Conservation (phyloP, 2,329 filamentous ascomycete species). For the Exophiala calicioides region DNA sequence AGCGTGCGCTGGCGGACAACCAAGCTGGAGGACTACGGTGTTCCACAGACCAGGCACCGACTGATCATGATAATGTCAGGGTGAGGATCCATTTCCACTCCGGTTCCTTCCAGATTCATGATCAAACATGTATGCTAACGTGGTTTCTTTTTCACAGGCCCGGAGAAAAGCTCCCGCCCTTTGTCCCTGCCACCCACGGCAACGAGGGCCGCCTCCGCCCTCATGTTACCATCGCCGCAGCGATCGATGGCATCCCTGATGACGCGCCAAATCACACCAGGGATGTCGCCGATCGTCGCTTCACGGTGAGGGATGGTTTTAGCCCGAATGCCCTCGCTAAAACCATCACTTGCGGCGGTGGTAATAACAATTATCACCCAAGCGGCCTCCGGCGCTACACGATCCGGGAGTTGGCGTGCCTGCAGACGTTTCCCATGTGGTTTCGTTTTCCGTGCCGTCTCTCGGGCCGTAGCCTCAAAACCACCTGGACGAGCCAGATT, state of each 20-base stretch:
- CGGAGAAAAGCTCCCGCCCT: constrained; percentile 67
- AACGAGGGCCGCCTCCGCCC: constrained; percentile 36
- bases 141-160: constrained; percentile 56
- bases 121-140: constrained; percentile 44
- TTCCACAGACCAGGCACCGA: constrained; percentile 51
- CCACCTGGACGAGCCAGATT: constrained; percentile 61
- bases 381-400: constrained; percentile 65
- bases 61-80: constrained; percentile 56
- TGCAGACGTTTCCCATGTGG: constrained; percentile 69
- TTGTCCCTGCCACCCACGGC: constrained; percentile 64
- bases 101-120: constrained; percentile 1
- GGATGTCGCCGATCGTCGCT: constrained; percentile 50
- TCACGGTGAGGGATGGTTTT: too few relatives aligned
- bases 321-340: constrained; percentile 52
- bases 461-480: constrained; percentile 42
- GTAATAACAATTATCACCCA: constrained; percentile 63
- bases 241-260: constrained; percentile 43
- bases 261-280: constrained; percentile 45
- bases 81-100: constrained; percentile 39
- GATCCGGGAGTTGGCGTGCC: constrained; percentile 64
- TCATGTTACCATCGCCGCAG: constrained; percentile 44
- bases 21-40: constrained; percentile 50
- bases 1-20: constrained; percentile 69
- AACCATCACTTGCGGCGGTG: constrained; percentile 64
- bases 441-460: constrained; percentile 68